Base-by-base conservation (phyloP, 2,329 filamentous ascomycete species). In the Cercospora sesami region DNA sequence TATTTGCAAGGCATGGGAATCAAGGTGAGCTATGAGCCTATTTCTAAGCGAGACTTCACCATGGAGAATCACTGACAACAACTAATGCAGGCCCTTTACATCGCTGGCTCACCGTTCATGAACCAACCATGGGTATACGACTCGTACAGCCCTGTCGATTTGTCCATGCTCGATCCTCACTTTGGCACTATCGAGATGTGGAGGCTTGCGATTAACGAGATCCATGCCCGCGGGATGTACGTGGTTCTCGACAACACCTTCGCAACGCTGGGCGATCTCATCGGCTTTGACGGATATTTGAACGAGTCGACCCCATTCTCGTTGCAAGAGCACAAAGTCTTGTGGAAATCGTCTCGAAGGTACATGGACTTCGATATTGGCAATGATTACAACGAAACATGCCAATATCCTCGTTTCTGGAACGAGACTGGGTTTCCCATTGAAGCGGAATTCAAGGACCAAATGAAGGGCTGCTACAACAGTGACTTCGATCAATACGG, bases 1-100 rank as follows among this genome's bases (percentile, higher is more conserved):
- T 89, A 89, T 74, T 78, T 89, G 45, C 84, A 87, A 67, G 87
- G 87, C 62, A 87, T 89, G 85, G 87, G 87, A 10, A 83, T 89
- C 65, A 71, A 70, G 60, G 69, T 71, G 39, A 53, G 53, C 42
- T 10, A 10, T 31, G 36, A 12, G 14, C 36, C 6, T 39, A 39
- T 12, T n/a, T 7, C 14, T 39, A 3, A n/a, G 14, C 14, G 36
- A 36, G 16, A n/a, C 36, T 42, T 42, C 7, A 8, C 36, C 6
- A 42, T n/a, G 36, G 36, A 3, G 23, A 16, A 65, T 28, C 21
- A n/a, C 36, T 28, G 12, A 36, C 5, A 36, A 60, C 18, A 18
- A 21, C 55, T n/a, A 7, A 21, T n/a, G 31, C 45, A 87, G 85
- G 86, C 80, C 6, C 79, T 89, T 33, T 89, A 89, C 71, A 82